Conservation (phyloP, 148 eudicot species). For the Vaccinium myrtillus region DNA sequence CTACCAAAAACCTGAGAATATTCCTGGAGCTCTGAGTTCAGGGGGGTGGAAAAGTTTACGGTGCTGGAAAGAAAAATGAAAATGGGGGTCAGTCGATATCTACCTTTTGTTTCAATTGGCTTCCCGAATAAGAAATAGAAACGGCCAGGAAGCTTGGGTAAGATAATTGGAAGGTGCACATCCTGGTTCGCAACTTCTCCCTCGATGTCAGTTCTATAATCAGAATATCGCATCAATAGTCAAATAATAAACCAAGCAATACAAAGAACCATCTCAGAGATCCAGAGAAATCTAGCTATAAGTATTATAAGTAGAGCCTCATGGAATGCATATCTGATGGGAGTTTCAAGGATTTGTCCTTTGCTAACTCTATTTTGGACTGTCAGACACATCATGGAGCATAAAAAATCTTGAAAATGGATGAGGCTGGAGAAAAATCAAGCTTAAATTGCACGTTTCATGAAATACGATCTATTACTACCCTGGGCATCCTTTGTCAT, state of each 20-base stretch:
- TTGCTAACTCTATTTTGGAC: not conserved
- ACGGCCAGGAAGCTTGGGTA: slow-evolving; percentile 80
- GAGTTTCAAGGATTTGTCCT: not conserved
- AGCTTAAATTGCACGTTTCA: not conserved
- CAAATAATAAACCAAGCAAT: not conserved
- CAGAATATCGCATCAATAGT: not conserved
- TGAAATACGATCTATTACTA: not conserved
- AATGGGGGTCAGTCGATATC: not conserved
- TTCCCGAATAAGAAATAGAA: slow-evolving; percentile 72
- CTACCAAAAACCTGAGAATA: not conserved
- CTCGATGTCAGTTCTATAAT: slow-evolving; percentile 30
- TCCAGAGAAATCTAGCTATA: not conserved
- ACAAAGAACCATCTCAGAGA: not conserved
- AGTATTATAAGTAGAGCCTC: not conserved
- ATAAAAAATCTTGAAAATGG: not conserved
- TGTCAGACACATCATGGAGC: not conserved
- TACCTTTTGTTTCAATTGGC: slow-evolving; percentile 42
- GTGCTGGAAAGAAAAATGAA: slow-evolving; percentile 2
- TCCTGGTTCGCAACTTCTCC: slow-evolving; percentile 72
- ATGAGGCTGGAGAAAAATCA: not conserved
- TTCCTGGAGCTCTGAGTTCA: not conserved
- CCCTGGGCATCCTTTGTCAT: not conserved
- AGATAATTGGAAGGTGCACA: slow-evolving; percentile 44
- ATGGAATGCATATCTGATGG: not conserved
- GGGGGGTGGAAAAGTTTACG: not conserved